Evolutionary conservation across 805 yeast genomes (phyloP).

Genomic region (Maudiozyma saulgeensis): DNA sequence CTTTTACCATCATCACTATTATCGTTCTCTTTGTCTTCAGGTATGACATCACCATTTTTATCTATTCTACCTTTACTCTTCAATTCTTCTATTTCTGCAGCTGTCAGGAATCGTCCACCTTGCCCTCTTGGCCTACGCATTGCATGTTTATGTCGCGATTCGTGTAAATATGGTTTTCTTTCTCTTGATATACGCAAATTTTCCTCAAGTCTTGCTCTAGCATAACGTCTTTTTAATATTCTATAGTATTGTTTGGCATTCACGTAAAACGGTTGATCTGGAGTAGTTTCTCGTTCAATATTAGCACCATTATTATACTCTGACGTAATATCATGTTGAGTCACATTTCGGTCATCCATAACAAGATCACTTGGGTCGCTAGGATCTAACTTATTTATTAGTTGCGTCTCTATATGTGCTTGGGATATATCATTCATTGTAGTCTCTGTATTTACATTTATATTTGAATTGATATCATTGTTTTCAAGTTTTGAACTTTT

Average conservation of each 20-base stretch:
- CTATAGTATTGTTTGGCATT: conserved; percentile 97
- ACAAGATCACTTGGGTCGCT: background rate
- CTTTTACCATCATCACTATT: background rate
- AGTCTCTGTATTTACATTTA: background rate
- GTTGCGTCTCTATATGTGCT: background rate
- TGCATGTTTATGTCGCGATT: conserved; percentile 96
- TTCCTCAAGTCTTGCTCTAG: conserved; percentile 89
- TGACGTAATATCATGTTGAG: background rate
- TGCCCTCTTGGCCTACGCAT: conserved; percentile 99
- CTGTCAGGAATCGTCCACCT: conserved; percentile 94
- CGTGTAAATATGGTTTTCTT: conserved; percentile 89
- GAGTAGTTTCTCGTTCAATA: background rate
- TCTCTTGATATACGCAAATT: conserved; percentile 78
- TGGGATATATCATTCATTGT: background rate
- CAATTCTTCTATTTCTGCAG: conserved; percentile 65
- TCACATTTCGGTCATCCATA: background rate
- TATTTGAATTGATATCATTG: background rate
- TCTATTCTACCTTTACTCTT: conserved; percentile 15
- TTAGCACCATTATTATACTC: background rate
- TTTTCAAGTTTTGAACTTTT: background rate
- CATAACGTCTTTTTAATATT: conserved; percentile 83
- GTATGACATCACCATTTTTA: background rate
- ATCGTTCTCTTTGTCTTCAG: background rate
- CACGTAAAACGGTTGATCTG: conserved; percentile 90
- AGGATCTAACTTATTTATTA: background rate